Percentiles rank a stretch among this genome's conserved stretches.
phyloP scores from a whole-genome alignment of 202 grass and related monocot genomes.

The Thinopyrum obtusiflorum region DNA sequence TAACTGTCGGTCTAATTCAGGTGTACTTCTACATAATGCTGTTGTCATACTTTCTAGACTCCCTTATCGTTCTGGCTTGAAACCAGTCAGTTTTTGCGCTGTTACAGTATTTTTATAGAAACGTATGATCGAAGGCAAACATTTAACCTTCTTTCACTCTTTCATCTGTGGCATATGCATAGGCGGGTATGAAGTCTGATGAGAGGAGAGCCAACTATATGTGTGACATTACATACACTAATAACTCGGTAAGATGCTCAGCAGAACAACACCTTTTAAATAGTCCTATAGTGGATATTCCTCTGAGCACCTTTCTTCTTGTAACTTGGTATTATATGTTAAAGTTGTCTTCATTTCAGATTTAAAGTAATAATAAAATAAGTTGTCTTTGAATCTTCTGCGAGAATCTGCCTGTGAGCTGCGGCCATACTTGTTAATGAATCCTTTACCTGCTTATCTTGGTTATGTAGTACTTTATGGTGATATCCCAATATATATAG shows the following conservation, averaged over 20 bases:
- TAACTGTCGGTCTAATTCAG: slow-evolving; percentile 88
- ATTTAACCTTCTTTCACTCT: slow-evolving; percentile 13
- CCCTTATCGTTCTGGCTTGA: neutral
- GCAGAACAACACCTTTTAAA: neutral
- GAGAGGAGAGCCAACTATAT: slow-evolving; percentile 83
- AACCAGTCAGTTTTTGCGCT: neutral
- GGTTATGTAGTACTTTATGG: neutral
- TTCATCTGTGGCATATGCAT: slow-evolving; percentile 44
- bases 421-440: neutral
- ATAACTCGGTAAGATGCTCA: slow-evolving; percentile 68
- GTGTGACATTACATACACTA: slow-evolving; percentile 94
- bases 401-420: neutral
- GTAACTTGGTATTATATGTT: slow-evolving; percentile 5
- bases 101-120: slow-evolving; percentile 25
- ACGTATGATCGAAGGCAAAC: slow-evolving; percentile 29
- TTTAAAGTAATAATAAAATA: no score
- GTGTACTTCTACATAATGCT: slow-evolving; percentile 37
- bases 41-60: neutral
- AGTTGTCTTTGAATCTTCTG: neutral
- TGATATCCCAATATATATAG: slow-evolving; percentile 14
- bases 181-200: slow-evolving; percentile 61
- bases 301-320: slow-evolving; percentile 9
- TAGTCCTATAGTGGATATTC: slow-evolving; percentile 9
- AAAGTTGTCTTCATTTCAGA: neutral
- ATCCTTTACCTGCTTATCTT: neutral